Evolutionary conservation across 495 filamentous ascomycete species (phyloP).

Genomic region (Trichoderma virens): DNA sequence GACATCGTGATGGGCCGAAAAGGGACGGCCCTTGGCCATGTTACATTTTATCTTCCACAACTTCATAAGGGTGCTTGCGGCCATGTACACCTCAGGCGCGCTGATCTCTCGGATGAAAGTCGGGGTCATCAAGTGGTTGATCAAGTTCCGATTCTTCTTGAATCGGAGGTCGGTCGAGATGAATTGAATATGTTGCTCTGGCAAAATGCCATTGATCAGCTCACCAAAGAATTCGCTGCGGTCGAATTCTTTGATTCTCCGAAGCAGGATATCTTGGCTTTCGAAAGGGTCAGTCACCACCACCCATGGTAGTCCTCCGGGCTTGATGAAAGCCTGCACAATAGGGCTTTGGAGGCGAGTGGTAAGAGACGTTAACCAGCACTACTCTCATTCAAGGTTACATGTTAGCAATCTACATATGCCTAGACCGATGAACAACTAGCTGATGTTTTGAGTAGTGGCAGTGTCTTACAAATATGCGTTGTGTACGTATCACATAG

Average conservation of each 20-base stretch:
- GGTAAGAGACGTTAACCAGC: constrained; percentile 6
- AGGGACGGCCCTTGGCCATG: constrained; percentile 21
- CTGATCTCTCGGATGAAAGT: constrained; percentile 15
- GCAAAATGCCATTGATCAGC: constrained; percentile 13
- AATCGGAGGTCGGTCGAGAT: constrained; percentile 12
- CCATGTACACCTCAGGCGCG: constrained; percentile 20
- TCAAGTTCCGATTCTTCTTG: constrained; percentile 14
- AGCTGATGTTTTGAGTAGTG: not conserved
- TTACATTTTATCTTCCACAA: constrained; percentile 21
- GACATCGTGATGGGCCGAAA: constrained; percentile 22
- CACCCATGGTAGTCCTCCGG: constrained; percentile 25
- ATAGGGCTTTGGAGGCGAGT: constrained; percentile 19
- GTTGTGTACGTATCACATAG: constrained; percentile 12
- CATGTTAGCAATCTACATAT: not conserved
- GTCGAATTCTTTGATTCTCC: constrained; percentile 29
- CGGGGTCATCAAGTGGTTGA: constrained; percentile 21
- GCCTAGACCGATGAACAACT: not conserved
- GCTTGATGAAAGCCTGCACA: constrained; percentile 28
- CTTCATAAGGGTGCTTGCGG: constrained; percentile 17
- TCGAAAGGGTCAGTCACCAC: constrained; percentile 28
- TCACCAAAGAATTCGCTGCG: not conserved
- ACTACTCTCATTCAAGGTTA: not conserved
- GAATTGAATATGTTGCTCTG: constrained; percentile 13
- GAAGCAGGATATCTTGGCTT: constrained; percentile 27
- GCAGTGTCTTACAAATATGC: constrained; percentile 4